phyloP scores from a whole-genome alignment of 2,329 filamentous ascomycete species.

The Capronia epimyces region DNA sequence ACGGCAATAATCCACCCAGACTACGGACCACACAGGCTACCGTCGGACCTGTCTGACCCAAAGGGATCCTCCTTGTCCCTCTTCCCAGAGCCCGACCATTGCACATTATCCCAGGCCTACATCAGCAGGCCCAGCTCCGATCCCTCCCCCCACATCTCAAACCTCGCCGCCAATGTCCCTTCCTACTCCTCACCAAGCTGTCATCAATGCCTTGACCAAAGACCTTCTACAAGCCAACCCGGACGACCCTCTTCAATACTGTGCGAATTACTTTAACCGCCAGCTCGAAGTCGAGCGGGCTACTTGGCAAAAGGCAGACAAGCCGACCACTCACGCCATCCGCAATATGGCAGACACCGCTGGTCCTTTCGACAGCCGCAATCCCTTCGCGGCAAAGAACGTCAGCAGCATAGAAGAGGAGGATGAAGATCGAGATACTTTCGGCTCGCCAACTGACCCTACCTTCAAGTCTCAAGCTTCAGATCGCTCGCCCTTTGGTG shows the following conservation, averaged over 20 bases:
- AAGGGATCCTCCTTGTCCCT: constrained; percentile 15
- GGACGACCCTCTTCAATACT: constrained; percentile 63
- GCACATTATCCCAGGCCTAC: constrained; percentile 7
- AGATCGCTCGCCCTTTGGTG: constrained; percentile 42
- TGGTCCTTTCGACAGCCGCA: constrained; percentile 78
- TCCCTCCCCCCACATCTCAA: constrained; percentile 17
- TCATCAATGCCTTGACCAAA: constrained; percentile 59
- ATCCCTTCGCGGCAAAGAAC: constrained; percentile 60
- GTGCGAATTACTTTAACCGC: constrained; percentile 61
- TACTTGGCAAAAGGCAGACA: constrained; percentile 42
- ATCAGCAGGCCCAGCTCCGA: constrained; percentile 8
- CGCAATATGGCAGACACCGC: constrained; percentile 63
- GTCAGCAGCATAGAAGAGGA: constrained; percentile 70
- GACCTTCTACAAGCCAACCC: constrained; percentile 56
- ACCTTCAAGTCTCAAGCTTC: constrained; percentile 46
- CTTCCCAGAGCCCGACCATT: neutral
- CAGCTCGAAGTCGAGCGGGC: constrained; percentile 61
- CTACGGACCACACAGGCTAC: constrained; percentile 13
- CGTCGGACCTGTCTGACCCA: constrained; percentile 4
- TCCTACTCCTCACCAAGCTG: constrained; percentile 53
- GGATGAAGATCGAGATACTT: constrained; percentile 65
- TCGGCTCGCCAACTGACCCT: constrained; percentile 67
- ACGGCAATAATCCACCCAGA: constrained; percentile 7
- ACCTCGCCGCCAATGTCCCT: constrained; percentile 40
- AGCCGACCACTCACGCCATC: constrained; percentile 39